These are phyloP conservation scores for Eucalyptus lansdowneana DNA, from an alignment of 345 rosid species.

Conservation along the genomic window DNA sequence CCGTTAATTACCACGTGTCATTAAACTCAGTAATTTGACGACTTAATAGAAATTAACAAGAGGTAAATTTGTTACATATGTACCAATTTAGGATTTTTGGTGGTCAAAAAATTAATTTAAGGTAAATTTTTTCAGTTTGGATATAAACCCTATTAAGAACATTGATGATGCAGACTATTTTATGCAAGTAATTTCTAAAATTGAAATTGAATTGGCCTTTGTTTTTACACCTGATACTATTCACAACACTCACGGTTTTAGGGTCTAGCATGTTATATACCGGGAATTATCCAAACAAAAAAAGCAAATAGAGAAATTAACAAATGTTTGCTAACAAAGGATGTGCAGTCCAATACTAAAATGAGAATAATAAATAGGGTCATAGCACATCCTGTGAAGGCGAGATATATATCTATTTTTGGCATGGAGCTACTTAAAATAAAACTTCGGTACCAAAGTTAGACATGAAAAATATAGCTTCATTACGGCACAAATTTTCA, in stretches of 20 bases:
- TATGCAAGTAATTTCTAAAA: neutral
- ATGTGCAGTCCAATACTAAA: neutral
- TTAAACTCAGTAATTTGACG: too few species aligned
- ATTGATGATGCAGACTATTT: neutral
- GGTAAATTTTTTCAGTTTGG: too few species aligned
- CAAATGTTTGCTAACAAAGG: neutral
- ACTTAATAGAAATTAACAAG: too few species aligned
- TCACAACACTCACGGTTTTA: neutral
- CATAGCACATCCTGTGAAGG: neutral
- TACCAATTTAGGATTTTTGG: too few species aligned
- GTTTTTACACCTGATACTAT: neutral
- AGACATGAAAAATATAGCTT: too few species aligned
- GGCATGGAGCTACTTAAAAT: too few species aligned
- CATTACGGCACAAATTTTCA: too few species aligned
- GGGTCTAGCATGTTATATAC: neutral
- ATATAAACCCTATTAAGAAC: neutral
- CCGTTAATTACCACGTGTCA: too few species aligned
- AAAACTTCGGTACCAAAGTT: too few species aligned
- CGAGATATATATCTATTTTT: neutral
- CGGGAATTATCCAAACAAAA: too few species aligned
- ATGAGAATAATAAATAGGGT: neutral
- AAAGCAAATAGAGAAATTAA: neutral
- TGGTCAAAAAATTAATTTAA: too few species aligned
- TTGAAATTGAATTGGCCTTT: neutral
- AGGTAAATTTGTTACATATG: too few species aligned